Base-by-base conservation (phyloP, 495 filamentous ascomycete species). In the Penicillium cataractarum region DNA sequence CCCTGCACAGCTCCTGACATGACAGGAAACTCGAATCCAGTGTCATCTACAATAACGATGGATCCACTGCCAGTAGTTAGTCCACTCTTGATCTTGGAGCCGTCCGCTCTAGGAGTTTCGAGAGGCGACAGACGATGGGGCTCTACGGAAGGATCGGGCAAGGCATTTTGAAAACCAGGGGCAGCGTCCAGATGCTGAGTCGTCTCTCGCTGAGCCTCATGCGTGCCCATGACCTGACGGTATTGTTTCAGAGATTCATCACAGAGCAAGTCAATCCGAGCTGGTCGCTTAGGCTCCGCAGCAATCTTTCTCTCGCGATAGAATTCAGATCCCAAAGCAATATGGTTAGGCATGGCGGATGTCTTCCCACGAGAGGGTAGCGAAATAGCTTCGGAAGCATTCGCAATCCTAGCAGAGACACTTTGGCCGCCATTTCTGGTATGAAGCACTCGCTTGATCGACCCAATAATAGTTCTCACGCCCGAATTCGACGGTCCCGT, bases 361-460 rank as follows among this genome's bases (percentile, higher is more conserved):
- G 77, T 81, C 58, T 80, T 81, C 17, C 74, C 75, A 22, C 73
- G 70, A 10, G 65, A 66, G 1, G 68, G 68, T 44, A 65, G 53
- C 52, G 56, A 57, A 61, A 70, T 31, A 53, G 67, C 40, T 26
- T 71, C 55, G 17, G 63, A 55, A 35, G 64, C 58, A 79, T 81
- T 64, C 31, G 78, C 77, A 58, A 79, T 76, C 27, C 74, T 76
- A 24, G 78, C 75, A 40, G 76, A 69, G 71, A 72, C 39, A 71
- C 82, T 61, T 70, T 80, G 77, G 4, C 69, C 68, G 65, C 74
- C 66, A 64, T 83, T 74, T 71, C 86, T 89, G 42, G 84, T 91
- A 66, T 93, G 91, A 52, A 97, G 73, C n/a, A 88, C 94, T 37
- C 94, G 90, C 46, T 91, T 89, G 35, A 98, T 91, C 62, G 89